A percentile compares a stretch with the other conserved stretches of the same genome.
phyloP scores from a whole-genome alignment of 371 early-diverging fungal species.

The Dentiscutata heterogama region DNA sequence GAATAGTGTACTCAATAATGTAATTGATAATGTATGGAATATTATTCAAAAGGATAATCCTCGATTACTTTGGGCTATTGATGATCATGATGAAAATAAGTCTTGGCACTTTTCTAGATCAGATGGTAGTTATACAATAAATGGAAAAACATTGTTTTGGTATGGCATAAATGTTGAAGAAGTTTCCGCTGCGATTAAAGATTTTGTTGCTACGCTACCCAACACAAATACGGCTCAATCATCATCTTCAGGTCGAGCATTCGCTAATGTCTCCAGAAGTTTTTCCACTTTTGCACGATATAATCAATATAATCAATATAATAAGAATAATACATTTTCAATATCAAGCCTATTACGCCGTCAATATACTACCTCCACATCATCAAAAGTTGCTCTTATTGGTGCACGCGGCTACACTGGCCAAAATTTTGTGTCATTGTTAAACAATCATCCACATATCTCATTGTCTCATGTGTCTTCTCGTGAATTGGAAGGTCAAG shows the following conservation, averaged over 20 bases:
- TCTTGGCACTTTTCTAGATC: constrained; percentile 95
- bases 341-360: constrained; percentile 58
- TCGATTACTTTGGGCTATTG: constrained; percentile 76
- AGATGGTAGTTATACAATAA: constrained; percentile 82
- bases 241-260: constrained; percentile 11
- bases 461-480: constrained; percentile 91
- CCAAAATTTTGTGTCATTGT: constrained; percentile 89
- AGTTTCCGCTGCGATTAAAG: constrained; percentile 68
- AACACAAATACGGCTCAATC: neutral
- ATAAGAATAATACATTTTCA: constrained; percentile 33
- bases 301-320: constrained; percentile 17
- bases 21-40: constrained; percentile 91
- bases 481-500: constrained; percentile 92
- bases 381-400: constrained; percentile 84
- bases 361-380: constrained; percentile 62
- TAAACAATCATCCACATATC: constrained; percentile 87
- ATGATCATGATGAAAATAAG: constrained; percentile 66
- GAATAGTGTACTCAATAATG: constrained; percentile 84
- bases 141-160: constrained; percentile 88
- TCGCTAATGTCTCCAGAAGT: constrained; percentile 45
- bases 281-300: constrained; percentile 55
- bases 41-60: constrained; percentile 79
- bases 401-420: constrained; percentile 98
- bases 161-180: constrained; percentile 86
- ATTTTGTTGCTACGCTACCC: constrained; percentile 47